Evolutionary conservation across 139 green algal species (phyloP), one percentile per base, ranked within the genome.

Genomic region (Coelastrella sp.): DNA sequence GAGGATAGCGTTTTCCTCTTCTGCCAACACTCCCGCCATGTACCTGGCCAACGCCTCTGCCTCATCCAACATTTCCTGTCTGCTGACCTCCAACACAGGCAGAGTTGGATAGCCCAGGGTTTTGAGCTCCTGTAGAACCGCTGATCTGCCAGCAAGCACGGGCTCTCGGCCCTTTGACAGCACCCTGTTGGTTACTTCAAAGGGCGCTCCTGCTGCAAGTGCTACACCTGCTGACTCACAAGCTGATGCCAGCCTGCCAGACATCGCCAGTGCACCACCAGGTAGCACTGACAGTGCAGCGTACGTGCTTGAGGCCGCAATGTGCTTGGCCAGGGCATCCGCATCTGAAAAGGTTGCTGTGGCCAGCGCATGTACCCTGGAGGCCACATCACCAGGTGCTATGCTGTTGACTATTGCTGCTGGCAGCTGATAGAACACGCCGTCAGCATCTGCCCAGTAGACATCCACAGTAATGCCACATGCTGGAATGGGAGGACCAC

Each of bases 171-270:
- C 27, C 74, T 4, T 74, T 87, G 22, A 94, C 82, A 14, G 56
- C 22, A 59, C 68, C 10, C 35, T 68, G 78, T 27, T 72, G 49
- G 35, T 59, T 6, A 27, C n/a, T 22, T 79, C 82, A 22, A 35
- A 35, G 7, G 84, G 25, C 22, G 14, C 59, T 17, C 68, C 91
- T 76, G 93, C 94, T 72, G 96, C 95, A 19, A 93, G 92, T 4
- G 93, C 84, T 63, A 96, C 89, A 7, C 90, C 95, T n/a, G 87
- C 92, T 6, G 9, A 65, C 49, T 91, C 91, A 35, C 96, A 91
- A 27, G 94, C 82, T 66, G 12, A 82, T 82, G 85, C 61, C 57
- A 95, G 68, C 56, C 58, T n/a, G 20, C 84, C 84, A 7, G 20
- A 66, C 49, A 80, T 61, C 7, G 84, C 84, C 8, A 88, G 49